Conservation (phyloP, 164 flowering plant genomes). For the Aristolochia contorta region DNA sequence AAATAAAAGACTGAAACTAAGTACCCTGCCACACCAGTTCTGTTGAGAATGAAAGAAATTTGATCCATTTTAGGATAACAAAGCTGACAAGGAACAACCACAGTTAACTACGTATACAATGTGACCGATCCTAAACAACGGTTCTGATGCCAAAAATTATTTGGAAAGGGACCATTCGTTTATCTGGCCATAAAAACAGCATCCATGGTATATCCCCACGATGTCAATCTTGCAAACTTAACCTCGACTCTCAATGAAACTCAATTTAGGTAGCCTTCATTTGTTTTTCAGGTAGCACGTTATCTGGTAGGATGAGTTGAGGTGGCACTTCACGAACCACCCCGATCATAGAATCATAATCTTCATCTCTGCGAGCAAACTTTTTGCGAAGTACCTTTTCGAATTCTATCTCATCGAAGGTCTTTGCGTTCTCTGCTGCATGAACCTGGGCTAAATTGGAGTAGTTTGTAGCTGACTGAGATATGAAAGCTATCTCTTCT, state of each 20-base stretch:
- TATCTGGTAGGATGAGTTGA: slow-evolving; percentile 68
- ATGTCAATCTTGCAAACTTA: background rate
- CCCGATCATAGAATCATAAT: slow-evolving; percentile 79
- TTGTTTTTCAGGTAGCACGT: slow-evolving; percentile 50
- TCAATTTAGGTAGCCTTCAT: slow-evolving; percentile 23
- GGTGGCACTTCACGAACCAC: slow-evolving; percentile 73
- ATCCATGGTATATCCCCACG: background rate
- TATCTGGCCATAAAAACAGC: too few species aligned
- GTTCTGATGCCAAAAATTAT: too few species aligned
- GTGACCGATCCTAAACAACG: too few species aligned
- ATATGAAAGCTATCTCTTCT: slow-evolving; percentile 72
- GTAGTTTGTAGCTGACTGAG: slow-evolving; percentile 82
- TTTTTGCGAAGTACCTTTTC: slow-evolving; percentile 84
- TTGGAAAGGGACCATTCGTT: too few species aligned
- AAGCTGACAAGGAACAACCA: slow-evolving; percentile 15
- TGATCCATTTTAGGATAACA: slow-evolving; percentile 3
- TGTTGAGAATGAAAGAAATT: background rate
- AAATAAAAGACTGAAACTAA: too few species aligned
- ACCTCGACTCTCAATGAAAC: background rate
- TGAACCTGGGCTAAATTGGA: slow-evolving; percentile 82
- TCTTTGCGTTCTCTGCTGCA: slow-evolving; percentile 83
- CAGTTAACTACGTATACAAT: slow-evolving; percentile 2
- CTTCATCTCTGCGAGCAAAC: slow-evolving; percentile 81
- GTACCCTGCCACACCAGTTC: too few species aligned
- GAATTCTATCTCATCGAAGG: slow-evolving; percentile 80